Evolutionary conservation across 2,329 filamentous ascomycete species (phyloP).

Genomic region (Aspergillus niger): DNA sequence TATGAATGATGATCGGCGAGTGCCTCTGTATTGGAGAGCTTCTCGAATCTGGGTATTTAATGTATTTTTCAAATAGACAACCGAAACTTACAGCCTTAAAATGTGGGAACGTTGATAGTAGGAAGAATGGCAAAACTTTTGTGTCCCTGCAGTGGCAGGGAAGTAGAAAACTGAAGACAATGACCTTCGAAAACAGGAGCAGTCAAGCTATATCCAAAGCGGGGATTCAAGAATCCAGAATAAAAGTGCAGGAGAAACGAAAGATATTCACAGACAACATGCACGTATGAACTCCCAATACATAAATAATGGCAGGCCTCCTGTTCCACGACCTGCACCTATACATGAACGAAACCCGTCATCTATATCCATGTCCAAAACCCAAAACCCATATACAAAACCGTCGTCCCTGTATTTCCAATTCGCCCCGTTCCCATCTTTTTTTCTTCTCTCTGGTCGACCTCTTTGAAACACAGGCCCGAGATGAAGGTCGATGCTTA

Average conservation of each 20-base stretch:
- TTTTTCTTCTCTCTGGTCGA: not conserved
- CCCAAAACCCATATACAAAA: not conserved
- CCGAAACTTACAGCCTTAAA: too few species aligned
- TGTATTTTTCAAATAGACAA: too few species aligned
- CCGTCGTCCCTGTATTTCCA: not conserved
- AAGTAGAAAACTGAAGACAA: not conserved
- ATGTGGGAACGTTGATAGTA: not conserved
- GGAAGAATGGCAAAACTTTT: not conserved
- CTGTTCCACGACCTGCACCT: conserved; percentile 8
- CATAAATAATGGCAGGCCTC: conserved; percentile 2
- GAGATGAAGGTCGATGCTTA: not conserved
- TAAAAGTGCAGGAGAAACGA: not conserved
- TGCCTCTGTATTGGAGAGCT: too few species aligned
- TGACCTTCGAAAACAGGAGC: not conserved
- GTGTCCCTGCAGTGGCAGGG: not conserved
- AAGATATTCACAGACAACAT: conserved; percentile 4
- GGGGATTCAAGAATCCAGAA: not conserved
- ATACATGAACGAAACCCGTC: conserved; percentile 5
- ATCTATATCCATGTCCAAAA: not conserved
- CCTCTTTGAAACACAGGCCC: not conserved
- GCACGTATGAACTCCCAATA: not conserved
- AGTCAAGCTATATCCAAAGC: not conserved
- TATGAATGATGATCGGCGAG: not conserved
- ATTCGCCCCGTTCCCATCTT: not conserved
- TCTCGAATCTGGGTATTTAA: too few species aligned